Evolutionary conservation across 495 filamentous ascomycete genomes (phyloP), one percentile per base, ranked within the genome.

Genomic region (Hyaloscypha finlandica): DNA sequence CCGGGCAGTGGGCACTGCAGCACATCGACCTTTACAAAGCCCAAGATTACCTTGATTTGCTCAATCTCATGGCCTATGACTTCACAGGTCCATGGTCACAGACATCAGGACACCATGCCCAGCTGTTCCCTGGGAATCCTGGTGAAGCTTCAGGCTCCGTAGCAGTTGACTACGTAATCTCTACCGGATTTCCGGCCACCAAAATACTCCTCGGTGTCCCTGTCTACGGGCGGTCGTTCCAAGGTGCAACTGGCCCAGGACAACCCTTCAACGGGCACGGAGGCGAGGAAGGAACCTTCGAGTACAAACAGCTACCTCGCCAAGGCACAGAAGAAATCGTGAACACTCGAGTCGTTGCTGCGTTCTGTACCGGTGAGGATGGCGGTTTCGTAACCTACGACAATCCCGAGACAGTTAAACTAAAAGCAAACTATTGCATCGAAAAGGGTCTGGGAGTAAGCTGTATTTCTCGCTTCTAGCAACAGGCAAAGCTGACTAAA

Each of bases 311-410:
- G 42, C 79, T 97, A 8, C 92, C 93, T 6, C 80, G 92, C 25
- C 86, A 88, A 4, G 90, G 87, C 11, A 76, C 77, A n/a, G 82
- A 85, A 71, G 92, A 96, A 71, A 77, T 84, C 52, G 83, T 92
- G 51, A 92, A 96, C 76, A 81, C 82, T 48, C 75, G 85, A 20
- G 71, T 77, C 31, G 81, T 84, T 9, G 91, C 93, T 12, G 92
- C 92, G 6, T 92, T 85, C 66, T 96, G 91, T 70, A 77, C 89
- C 14, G 93, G 92, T 25, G 88, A 84, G 3, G 93, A 94, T 77
- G 93, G 91, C 3, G 93, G 92, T 0, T 96, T 94, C 71, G 87
- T 97, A 32, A 91, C 86, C 8, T 97, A 96, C 75, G 93, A 97
- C 74, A 93, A 92, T 67, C 88, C 89, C 22, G 85, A 88, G 25